A percentile compares a stretch with the other conserved stretches of the same genome.
Conservation (phyloP, 192 early-diverging fungal species). For the Entrophospora sp. region DNA sequence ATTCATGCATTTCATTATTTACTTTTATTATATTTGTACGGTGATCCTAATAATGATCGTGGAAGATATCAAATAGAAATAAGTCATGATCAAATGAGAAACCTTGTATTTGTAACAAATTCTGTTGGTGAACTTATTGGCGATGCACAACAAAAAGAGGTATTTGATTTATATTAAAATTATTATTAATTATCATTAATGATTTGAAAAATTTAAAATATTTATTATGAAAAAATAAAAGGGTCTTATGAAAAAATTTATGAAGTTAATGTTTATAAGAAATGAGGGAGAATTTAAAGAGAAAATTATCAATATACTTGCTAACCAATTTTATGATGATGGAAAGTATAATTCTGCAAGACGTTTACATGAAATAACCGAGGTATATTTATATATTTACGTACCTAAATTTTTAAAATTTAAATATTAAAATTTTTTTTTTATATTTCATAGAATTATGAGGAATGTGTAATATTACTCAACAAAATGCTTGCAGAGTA, state of each 20-base stretch:
- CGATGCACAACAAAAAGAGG: background rate
- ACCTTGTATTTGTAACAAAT: constrained; percentile 16
- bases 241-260: constrained; percentile 9
- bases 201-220: background rate
- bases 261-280: constrained; percentile 2
- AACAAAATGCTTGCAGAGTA: constrained; percentile 24
- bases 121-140: constrained; percentile 4
- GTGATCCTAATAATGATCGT: background rate
- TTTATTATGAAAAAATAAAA: background rate
- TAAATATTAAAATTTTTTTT: too few species aligned
- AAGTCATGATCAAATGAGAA: constrained; percentile 8
- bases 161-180: background rate
- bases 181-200: background rate
- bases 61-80: constrained; percentile 12
- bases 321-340: constrained; percentile 2
- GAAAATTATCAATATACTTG: constrained; percentile 9
- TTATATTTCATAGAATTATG: constrained; percentile 29
- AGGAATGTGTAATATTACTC: constrained; percentile 15
- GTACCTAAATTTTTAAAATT: too few species aligned
- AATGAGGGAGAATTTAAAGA: constrained; percentile 14
- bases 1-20: constrained; percentile 5
- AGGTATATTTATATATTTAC: constrained; percentile 10
- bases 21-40: constrained; percentile 11
- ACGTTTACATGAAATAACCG: constrained; percentile 3
- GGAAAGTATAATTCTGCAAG: constrained; percentile 6